Conservation (phyloP, 805 yeast genomes). For the Barnettozyma populi region DNA sequence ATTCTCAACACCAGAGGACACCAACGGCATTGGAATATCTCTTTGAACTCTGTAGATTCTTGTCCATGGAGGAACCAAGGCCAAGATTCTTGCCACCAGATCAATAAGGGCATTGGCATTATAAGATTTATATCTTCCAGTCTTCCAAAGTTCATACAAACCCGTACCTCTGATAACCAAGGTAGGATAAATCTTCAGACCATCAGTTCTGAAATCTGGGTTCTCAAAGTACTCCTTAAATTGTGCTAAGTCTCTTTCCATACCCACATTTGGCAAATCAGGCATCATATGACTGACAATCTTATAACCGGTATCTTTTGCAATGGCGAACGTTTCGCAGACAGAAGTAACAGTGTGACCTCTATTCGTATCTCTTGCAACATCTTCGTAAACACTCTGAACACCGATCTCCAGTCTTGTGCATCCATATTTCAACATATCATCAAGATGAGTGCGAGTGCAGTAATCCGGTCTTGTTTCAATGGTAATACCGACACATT, state of each 20-base stretch:
- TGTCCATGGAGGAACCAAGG: conserved; percentile 98
- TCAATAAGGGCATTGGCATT: conserved; percentile 93
- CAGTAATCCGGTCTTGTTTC: conserved; percentile 99
- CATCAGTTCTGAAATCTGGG: conserved; percentile 96
- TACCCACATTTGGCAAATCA: conserved; percentile 95
- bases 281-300: conserved; percentile 99
- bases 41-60: conserved; percentile 97
- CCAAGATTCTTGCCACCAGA: conserved; percentile 90
- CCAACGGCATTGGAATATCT: conserved; percentile 98
- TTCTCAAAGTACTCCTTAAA: conserved; percentile 94
- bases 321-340: conserved; percentile 89
- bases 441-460: conserved; percentile 90
- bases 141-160: conserved; percentile 93
- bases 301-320: conserved; percentile 98
- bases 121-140: conserved; percentile 89
- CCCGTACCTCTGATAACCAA: conserved; percentile 97
- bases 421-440: conserved; percentile 94
- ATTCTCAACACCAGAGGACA: conserved; percentile 95
- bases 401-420: conserved; percentile 96
- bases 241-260: conserved; percentile 96
- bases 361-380: conserved; percentile 95
- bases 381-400: conserved; percentile 95
- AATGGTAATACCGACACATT: conserved; percentile 97
- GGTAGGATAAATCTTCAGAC: conserved; percentile 92
- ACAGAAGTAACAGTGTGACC: conserved; percentile 97